A percentile compares a stretch with the other conserved stretches of the same genome.
Conservation (phyloP, 164 flowering plant species). For the Santalum album region DNA sequence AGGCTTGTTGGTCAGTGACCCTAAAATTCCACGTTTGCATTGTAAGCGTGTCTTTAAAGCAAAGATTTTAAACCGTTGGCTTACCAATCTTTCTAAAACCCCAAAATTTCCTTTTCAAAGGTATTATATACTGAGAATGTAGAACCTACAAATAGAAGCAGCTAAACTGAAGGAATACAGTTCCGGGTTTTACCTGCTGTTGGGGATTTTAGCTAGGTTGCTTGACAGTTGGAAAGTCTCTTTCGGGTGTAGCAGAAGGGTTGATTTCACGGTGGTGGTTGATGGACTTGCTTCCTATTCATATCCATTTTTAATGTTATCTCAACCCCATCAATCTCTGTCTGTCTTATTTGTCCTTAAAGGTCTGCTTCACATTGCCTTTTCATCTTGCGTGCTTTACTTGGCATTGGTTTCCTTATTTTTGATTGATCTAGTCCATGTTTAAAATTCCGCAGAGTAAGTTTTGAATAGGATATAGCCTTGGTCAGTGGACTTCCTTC, state of each 20-base stretch:
- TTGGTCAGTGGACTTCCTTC: not conserved
- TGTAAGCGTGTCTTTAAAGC: no score
- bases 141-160: no score
- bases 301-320: not conserved
- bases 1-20: no score
- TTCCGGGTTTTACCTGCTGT: no score
- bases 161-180: no score
- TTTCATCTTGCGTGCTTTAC: not conserved
- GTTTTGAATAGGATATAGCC: conserved; percentile 1
- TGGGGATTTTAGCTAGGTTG: no score
- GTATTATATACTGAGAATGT: no score
- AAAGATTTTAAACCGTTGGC: no score
- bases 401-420: conserved; percentile 10
- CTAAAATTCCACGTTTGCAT: no score
- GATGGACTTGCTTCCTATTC: conserved; percentile 12
- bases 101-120: no score
- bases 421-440: conserved; percentile 2
- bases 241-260: conserved; percentile 24
- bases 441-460: not conserved
- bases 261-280: conserved; percentile 29
- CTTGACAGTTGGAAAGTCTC: conserved; percentile 7
- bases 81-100: no score
- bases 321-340: conserved; percentile 11
- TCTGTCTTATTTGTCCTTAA: conserved; percentile 12
- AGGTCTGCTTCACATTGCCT: conserved; percentile 10